Evolutionary conservation across 306 rosid genomes (phyloP), one percentile per base, ranked within the genome.

Genomic region (Pachyrhizus erosus): DNA sequence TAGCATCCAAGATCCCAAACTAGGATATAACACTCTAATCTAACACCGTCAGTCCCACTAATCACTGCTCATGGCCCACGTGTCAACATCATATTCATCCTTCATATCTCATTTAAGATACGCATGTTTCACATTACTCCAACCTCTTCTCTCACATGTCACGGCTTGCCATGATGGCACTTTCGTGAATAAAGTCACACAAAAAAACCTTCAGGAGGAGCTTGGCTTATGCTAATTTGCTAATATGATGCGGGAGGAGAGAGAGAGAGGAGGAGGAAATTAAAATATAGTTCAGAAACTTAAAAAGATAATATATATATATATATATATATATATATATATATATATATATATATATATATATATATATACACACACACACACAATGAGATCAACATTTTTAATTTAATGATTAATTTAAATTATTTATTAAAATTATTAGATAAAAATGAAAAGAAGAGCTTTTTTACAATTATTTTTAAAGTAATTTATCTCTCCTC

Each of bases 41-140:
- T 54, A 75, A 40, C 80, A 83, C 90, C 84, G 75, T 62, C 75
- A 60, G 88, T 84, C 79, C 86, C 91, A 82, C 84, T 79, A 88
- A 83, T 88, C 86, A 83, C 80, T 74, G 54, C 42, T 31, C 5
- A 42, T 88, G 98, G 90, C 92, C 94, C 95, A 85, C 89, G 92
- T 83, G 91, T 94, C 97, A 79, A 78, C 77, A 82, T 92, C 92
- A 83, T 57, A 61, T 84, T 87, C 46, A 84, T 70, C 90, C 80
- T 37, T 51, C 89, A 80, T 84, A 89, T 94, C 95, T 84, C 60
- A 18, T 55, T 73, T 23, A 68, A 79, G 98, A 94, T 94, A 84
- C 91, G 88, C 91, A 82, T 88, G 94, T 88, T 87, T 75, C 83
- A 58, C 86, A 80, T 69, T 70, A 77, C 58, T 82, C 78, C 82